Percentiles rank a stretch among this genome's conserved stretches.
phyloP scores from a whole-genome alignment of 768 basidiomycete genomes.

The Leccinellum rugosiceps region DNA sequence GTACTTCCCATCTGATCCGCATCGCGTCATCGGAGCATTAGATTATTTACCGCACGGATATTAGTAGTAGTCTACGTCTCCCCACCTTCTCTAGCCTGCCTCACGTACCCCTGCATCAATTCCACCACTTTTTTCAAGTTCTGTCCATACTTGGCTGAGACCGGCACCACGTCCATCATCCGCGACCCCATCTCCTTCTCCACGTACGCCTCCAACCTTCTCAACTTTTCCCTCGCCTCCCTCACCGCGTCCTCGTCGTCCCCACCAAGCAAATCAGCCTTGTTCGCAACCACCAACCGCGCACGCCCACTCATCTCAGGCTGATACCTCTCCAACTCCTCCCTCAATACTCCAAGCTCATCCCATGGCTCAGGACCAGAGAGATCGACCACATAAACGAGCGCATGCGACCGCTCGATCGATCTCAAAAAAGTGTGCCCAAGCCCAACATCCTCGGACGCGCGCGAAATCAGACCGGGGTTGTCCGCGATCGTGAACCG shows the following conservation, averaged over 20 bases:
- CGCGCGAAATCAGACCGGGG: slow-evolving; percentile 83
- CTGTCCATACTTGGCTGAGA: slow-evolving; percentile 83
- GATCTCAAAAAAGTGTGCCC: slow-evolving; percentile 93
- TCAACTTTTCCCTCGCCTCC: slow-evolving; percentile 56
- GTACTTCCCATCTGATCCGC: neutral
- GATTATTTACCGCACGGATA: neutral
- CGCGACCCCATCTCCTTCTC: slow-evolving; percentile 37
- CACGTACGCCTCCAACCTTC: slow-evolving; percentile 55
- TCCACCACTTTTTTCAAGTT: slow-evolving; percentile 71
- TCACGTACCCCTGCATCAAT: slow-evolving; percentile 66
- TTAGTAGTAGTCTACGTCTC: neutral
- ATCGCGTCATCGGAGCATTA: neutral
- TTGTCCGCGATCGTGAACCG: slow-evolving; percentile 97
- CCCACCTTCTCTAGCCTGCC: slow-evolving; percentile 38
- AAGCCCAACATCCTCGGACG: slow-evolving; percentile 87
- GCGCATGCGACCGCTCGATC: slow-evolving; percentile 86
- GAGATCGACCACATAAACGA: slow-evolving; percentile 92
- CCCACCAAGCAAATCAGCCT: slow-evolving; percentile 79
- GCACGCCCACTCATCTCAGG: slow-evolving; percentile 74
- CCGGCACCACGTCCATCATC: slow-evolving; percentile 67
- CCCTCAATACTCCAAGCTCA: slow-evolving; percentile 65
- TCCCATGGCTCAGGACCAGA: slow-evolving; percentile 71
- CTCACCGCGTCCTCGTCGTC: slow-evolving; percentile 46
- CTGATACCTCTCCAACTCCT: slow-evolving; percentile 84
- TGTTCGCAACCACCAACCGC: slow-evolving; percentile 88